Evolutionary conservation across 176 grass and related monocot genomes (phyloP).

Genomic region (Thalia dealbata): DNA sequence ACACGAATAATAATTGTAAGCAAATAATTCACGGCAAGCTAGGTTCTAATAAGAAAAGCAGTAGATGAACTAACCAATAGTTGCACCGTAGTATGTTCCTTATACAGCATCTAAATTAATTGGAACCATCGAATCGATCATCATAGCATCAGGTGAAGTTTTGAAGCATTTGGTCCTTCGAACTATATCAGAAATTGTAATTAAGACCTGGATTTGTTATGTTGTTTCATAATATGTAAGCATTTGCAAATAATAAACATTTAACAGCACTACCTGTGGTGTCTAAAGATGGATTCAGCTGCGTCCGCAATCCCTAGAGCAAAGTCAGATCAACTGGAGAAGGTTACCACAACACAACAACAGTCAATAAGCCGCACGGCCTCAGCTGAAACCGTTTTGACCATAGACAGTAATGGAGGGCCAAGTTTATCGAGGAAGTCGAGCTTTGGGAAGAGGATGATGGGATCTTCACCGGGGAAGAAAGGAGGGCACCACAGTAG

Average conservation of each 20-base stretch:
- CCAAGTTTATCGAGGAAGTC: constrained; percentile 39
- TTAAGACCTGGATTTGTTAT: neutral
- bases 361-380: constrained; percentile 51
- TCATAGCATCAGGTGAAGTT: neutral
- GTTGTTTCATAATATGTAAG: too few species aligned
- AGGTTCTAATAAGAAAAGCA: too few species aligned
- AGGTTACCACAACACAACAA: constrained; percentile 16
- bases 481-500: constrained; percentile 45
- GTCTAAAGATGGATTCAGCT: constrained; percentile 6
- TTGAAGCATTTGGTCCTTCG: neutral
- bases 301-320: constrained; percentile 30
- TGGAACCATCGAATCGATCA: neutral
- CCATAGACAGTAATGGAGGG: constrained; percentile 19
- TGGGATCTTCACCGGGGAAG: constrained; percentile 25
- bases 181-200: neutral
- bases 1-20: too few species aligned
- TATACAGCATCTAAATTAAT: neutral
- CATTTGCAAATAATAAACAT: neutral
- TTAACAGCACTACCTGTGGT: neutral
- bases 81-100: too few species aligned
- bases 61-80: too few species aligned
- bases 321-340: constrained; percentile 54
- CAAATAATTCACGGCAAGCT: too few species aligned
- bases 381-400: constrained; percentile 61
- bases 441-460: constrained; percentile 34